These are phyloP conservation scores for Arachis monticola DNA, from an alignment of 331 rosid genomes.

Conservation along the genomic window DNA sequence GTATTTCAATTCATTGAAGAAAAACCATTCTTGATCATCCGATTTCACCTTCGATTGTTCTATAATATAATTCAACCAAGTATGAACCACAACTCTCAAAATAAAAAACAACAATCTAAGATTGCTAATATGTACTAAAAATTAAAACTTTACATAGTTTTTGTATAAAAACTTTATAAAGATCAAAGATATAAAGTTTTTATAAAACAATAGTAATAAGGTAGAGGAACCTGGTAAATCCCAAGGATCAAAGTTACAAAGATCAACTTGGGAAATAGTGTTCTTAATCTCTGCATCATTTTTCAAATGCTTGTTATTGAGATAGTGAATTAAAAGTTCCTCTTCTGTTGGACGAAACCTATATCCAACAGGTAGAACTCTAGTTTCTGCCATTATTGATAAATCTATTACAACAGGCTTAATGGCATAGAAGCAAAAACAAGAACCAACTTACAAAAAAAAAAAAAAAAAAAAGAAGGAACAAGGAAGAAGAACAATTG, in stretches of 20 bases:
- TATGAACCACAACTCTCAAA: too few species aligned
- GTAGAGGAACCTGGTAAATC: slow-evolving; percentile 51
- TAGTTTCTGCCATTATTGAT: neutral
- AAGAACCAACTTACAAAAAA: neutral
- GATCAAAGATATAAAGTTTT: too few species aligned
- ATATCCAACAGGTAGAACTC: slow-evolving; percentile 42
- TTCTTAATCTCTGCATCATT: neutral
- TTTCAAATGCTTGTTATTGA: slow-evolving; percentile 47
- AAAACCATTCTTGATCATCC: slow-evolving; percentile 55
- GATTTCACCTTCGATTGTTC: slow-evolving; percentile 36
- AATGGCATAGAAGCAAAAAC: neutral
- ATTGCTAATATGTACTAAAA: too few species aligned
- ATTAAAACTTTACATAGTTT: too few species aligned
- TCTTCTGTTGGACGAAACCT: slow-evolving; percentile 67
- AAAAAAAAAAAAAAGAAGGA: neutral
- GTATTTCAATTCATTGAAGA: slow-evolving; percentile 45
- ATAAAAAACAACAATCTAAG: too few species aligned
- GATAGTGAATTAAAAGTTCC: slow-evolving; percentile 53
- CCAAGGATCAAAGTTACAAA: slow-evolving; percentile 52
- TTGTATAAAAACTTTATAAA: too few species aligned
- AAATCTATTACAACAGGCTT: neutral
- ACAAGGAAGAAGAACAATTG: neutral
- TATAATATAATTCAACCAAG: neutral
- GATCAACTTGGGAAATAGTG: slow-evolving; percentile 47
- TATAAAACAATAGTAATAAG: too few species aligned